phyloP scores from a whole-genome alignment of 495 filamentous ascomycete genomes.

The Hypoxylon lienhwacheense region DNA sequence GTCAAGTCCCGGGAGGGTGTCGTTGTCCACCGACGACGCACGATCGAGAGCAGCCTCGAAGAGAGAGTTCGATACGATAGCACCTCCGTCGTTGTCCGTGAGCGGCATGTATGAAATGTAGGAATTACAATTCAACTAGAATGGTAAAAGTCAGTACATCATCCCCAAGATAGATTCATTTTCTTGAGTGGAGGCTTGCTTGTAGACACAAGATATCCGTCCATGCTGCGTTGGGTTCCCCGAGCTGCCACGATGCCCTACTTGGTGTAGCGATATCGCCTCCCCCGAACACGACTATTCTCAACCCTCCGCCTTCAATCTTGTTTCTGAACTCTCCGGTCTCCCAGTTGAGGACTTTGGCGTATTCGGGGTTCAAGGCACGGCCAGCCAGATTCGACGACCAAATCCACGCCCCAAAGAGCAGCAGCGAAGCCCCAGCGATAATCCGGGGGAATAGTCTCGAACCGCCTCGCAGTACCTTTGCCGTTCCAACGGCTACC shows the following conservation, averaged over 20 bases:
- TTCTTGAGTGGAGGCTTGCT: conserved; percentile 8
- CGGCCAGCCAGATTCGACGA: conserved; percentile 14
- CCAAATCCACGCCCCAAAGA: conserved; percentile 26
- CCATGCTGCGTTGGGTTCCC: conserved; percentile 24
- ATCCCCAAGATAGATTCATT: background rate
- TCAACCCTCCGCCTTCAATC: conserved; percentile 18
- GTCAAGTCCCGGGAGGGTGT: conserved; percentile 30
- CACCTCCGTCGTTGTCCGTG: conserved; percentile 22
- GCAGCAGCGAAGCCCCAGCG: conserved; percentile 17
- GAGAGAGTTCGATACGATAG: conserved; percentile 39
- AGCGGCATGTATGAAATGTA: conserved; percentile 40
- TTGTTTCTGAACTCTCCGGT: conserved; percentile 10
- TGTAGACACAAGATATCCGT: conserved; percentile 36
- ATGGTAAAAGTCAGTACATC: conserved; percentile 11
- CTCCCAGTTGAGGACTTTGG: conserved; percentile 20
- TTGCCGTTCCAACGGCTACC: conserved; percentile 3
- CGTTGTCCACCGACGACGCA: conserved; percentile 20
- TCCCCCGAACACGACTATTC: conserved; percentile 41
- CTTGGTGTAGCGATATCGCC: conserved; percentile 38
- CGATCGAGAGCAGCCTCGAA: conserved; percentile 36
- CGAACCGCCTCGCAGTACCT: conserved; percentile 34
- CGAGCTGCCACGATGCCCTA: conserved; percentile 11
- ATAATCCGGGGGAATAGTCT: conserved; percentile 32
- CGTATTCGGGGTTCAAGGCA: conserved; percentile 10
- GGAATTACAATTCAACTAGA: conserved; percentile 40